Evolutionary conservation across 2,329 filamentous ascomycete species (phyloP).

Genomic region (Polychaeton citri): DNA sequence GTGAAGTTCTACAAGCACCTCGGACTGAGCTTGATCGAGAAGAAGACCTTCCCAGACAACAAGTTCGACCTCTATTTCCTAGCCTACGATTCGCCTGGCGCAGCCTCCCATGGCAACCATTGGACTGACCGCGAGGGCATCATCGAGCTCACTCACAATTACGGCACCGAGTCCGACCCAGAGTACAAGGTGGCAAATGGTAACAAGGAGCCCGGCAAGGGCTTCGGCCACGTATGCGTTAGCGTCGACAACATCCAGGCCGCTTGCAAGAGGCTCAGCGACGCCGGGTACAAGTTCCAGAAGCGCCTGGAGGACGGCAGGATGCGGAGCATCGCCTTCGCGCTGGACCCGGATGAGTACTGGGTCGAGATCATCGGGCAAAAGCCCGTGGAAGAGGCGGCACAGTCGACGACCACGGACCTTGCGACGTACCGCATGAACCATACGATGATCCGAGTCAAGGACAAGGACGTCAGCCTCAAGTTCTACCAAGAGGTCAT

Average conservation of each 20-base stretch:
- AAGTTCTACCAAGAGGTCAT: constrained; percentile 57
- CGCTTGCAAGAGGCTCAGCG: constrained; percentile 77
- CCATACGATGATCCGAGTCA: constrained; percentile 80
- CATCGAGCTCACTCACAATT: constrained; percentile 72
- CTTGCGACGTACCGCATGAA: constrained; percentile 55
- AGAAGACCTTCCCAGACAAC: constrained; percentile 67
- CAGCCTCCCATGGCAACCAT: constrained; percentile 59
- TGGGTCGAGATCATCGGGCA: constrained; percentile 69
- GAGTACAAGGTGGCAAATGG: constrained; percentile 74
- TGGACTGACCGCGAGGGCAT: constrained; percentile 65
- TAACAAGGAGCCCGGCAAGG: constrained; percentile 74
- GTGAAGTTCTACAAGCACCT: constrained; percentile 92
- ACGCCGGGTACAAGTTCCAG: constrained; percentile 85
- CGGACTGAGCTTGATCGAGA: constrained; percentile 71
- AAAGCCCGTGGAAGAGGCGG: constrained; percentile 57
- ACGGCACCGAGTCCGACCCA: constrained; percentile 78
- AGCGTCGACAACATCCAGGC: constrained; percentile 58
- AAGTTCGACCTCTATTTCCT: constrained; percentile 97
- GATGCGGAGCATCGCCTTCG: constrained; percentile 83
- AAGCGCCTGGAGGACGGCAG: constrained; percentile 84
- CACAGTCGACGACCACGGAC: constrained; percentile 60
- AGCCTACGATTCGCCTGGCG: constrained; percentile 65
- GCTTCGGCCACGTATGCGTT: constrained; percentile 77
- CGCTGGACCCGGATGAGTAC: constrained; percentile 41
- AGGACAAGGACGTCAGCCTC: constrained; percentile 39